Percentiles rank a stretch among this genome's conserved stretches.
phyloP scores from a whole-genome alignment of 2,329 filamentous ascomycete species.

The Ceratocystis harringtonii region DNA sequence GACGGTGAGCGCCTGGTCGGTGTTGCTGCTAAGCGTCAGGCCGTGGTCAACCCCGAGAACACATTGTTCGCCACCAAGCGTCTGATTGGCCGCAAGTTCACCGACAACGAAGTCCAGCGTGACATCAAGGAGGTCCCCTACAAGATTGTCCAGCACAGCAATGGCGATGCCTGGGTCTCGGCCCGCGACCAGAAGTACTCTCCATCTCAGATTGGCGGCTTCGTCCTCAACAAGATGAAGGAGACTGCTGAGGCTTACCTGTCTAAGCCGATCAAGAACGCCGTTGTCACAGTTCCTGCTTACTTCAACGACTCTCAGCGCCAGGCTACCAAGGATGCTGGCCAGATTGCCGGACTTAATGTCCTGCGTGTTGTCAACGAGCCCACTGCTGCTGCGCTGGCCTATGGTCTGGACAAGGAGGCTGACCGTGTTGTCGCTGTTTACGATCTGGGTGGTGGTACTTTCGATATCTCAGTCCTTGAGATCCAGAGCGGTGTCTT shows the following conservation, averaged over 20 bases:
- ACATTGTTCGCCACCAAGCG: conserved; percentile 97
- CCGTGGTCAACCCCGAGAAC: conserved; percentile 96
- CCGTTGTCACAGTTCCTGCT: conserved; percentile 88
- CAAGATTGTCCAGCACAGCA: conserved; percentile 95
- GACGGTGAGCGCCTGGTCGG: conserved; percentile 92
- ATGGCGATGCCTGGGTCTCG: conserved; percentile 92
- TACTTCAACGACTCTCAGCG: conserved; percentile 99
- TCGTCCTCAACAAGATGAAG: conserved; percentile 97
- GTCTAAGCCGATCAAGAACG: conserved; percentile 82
- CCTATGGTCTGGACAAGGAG: conserved; percentile 93
- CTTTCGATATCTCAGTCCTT: conserved; percentile 95
- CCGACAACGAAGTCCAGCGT: conserved; percentile 81
- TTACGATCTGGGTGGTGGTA: conserved; percentile 96
- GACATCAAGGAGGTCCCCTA: conserved; percentile 96
- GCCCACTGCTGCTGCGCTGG: conserved; percentile 87
- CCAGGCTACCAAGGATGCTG: conserved; percentile 99
- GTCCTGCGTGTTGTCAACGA: conserved; percentile 97
- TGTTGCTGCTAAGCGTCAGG: conserved; percentile 95
- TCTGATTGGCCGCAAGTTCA: conserved; percentile 96
- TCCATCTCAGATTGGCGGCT: conserved; percentile 94
- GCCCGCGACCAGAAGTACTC: conserved; percentile 92
- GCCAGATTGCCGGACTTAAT: conserved; percentile 89
- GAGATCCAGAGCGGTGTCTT: conserved; percentile 97
- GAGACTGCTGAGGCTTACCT: conserved; percentile 93
- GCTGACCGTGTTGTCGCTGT: conserved; percentile 79